Base-by-base conservation (phyloP, 495 filamentous ascomycete species). In the Friedmanniomyces simplex region DNA sequence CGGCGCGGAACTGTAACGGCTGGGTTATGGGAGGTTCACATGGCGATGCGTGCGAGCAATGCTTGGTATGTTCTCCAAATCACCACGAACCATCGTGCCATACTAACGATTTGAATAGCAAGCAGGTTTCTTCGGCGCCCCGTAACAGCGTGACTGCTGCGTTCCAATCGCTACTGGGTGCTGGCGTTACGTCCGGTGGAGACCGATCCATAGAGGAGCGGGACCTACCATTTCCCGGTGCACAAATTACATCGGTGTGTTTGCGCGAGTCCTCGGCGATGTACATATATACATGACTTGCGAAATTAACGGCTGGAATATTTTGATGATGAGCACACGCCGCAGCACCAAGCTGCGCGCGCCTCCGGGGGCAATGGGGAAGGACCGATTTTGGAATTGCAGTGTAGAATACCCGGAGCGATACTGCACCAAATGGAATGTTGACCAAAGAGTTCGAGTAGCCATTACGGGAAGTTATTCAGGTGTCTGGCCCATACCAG, bases 51-150 rank as follows among this genome's bases (percentile, higher is more conserved):
- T 60, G 58, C 42, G 58, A 60, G 52, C 56, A 58, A 32, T 58
- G 56, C 36, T 46, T 58, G 56, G 56, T 58, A 53, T 7, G 50
- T 28, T 18, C 20, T 11, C 6, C n/a, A n/a, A n/a, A 26, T 12
- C 14, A 25, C 41, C 2, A 18, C 12, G 18, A 43, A 3, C 10
- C 1, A 14, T 2, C 2, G 43, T 54, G 34, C 1, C 13, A 43
- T 45, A 32, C 48, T 53, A 21, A 58, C 32, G 4, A 45, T n/a
- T 26, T 12, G 5, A 14, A 32, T 36, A 58, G 56, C 56, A 53
- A 58, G 56, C 56, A n/a, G 56, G 56, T 8, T 58, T 52, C 49
- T 58, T 58, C 26, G 56, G 56, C 4, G 56, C 56, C 10, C 56
- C 56, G 10, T 57, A 21, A 51, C 30, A 18, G 39, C 14, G 6